Evolutionary conservation across 768 basidiomycete genomes (phyloP), one percentile per base, ranked within the genome.

Genomic region (Chiua virens): DNA sequence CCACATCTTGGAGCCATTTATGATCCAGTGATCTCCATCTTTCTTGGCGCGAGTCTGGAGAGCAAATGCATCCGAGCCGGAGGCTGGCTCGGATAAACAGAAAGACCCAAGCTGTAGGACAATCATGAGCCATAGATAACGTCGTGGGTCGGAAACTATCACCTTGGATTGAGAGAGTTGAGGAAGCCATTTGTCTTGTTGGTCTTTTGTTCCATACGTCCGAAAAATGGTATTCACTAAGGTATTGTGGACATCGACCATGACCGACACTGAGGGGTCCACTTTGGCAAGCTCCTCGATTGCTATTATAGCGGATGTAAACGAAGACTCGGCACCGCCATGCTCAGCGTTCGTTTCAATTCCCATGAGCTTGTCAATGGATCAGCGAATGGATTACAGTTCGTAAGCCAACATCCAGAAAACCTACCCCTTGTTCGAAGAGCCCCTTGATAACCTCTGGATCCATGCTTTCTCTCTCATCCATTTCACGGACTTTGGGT

Each of bases 1-100:
- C 94, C 94, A 97, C 94, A 96, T 95, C 77, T 99, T 99, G 49
- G 92, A 91, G n/a, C 97, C 97, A 59, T 93, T 95, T 47, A 99
- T 67, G 27, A 93, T 74, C 81, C 87, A 98, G 67, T 86, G 68
- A 59, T 88, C 83, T 17, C 92, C 93, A 41, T 92, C 86, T 69
- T 88, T 90, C 66, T 79, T 86, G 15, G 97, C 96, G 11, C 89
- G 88, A 1, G 97, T 94, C 67, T 96, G 92, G 30, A 99, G 75
- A 0, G 96, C 94, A 66, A 99, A 99, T 1, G 97, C 97, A 64
- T 99, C 97, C 6, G 94, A 97, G 3, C 97, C 97, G 9, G 94
- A 95, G 0, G 82, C 86, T 1, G 93, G 74, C 67, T 99, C 97
- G 0, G 94, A 97, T 18, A 99, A 73, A 63, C 93, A 96, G 76